Evolutionary conservation across 2,329 filamentous ascomycete genomes (phyloP).

Genomic region (Ceratocystis huliohia): DNA sequence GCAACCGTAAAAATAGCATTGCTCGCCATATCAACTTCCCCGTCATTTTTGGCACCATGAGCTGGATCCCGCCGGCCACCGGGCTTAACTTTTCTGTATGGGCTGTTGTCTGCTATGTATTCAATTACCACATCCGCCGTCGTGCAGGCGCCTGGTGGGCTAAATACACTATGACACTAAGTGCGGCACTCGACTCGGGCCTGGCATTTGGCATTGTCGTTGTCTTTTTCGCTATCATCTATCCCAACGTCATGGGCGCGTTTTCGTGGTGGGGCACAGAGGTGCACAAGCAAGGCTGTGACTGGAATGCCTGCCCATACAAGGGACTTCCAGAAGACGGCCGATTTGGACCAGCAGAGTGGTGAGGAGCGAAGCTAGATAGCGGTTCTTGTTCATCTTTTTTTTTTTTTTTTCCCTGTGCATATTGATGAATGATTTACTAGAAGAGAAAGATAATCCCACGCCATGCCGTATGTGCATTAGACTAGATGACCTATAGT

Average conservation of each 20-base stretch:
- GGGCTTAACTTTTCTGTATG: slow-evolving; percentile 82
- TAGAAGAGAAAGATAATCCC: neutral
- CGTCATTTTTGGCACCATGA: slow-evolving; percentile 68
- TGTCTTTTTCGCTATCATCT: slow-evolving; percentile 78
- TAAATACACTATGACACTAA: slow-evolving; percentile 83
- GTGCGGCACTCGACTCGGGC: slow-evolving; percentile 69
- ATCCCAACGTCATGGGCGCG: slow-evolving; percentile 57
- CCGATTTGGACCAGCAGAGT: slow-evolving; percentile 52
- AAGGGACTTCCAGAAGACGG: slow-evolving; percentile 48
- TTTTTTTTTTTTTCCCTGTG: neutral
- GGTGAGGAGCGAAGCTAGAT: slow-evolving; percentile 30
- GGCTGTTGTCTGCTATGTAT: slow-evolving; percentile 72
- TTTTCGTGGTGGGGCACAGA: slow-evolving; percentile 87
- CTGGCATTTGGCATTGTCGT: slow-evolving; percentile 71
- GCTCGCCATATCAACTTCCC: slow-evolving; percentile 69
- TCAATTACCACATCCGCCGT: slow-evolving; percentile 64
- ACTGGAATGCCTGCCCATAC: slow-evolving; percentile 71
- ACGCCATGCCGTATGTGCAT: too few species aligned
- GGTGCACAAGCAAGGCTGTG: slow-evolving; percentile 70
- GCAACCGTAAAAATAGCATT: slow-evolving; percentile 46
- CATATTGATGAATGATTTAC: neutral
- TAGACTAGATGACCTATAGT: neutral
- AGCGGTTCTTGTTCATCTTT: neutral
- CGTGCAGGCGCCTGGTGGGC: slow-evolving; percentile 68
- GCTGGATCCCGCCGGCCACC: slow-evolving; percentile 77